Evolutionary conservation across 1,139 yeast species (phyloP).

Genomic region (Pichia sp.): DNA sequence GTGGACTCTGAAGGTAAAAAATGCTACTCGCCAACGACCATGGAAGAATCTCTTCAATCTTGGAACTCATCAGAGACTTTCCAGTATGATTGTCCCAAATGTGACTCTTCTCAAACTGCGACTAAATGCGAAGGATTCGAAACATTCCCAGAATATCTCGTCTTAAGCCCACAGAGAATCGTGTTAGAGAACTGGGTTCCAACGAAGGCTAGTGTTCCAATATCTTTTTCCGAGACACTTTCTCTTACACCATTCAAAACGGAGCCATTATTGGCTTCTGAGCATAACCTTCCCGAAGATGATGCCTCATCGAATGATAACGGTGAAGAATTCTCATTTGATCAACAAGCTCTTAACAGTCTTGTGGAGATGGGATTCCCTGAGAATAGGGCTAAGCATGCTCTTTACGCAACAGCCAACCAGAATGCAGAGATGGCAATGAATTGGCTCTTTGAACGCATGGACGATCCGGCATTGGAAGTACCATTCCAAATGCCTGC

Average conservation of each 20-base stretch:
- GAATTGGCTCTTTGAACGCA: constrained; percentile 86
- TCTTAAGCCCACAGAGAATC: constrained; percentile 73
- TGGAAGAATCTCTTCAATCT: constrained; percentile 44
- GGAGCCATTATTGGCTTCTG: constrained; percentile 33
- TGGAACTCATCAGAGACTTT: constrained; percentile 48
- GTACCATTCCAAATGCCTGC: constrained; percentile 40
- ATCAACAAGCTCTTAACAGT: constrained; percentile 45
- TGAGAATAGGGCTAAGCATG: constrained; percentile 55
- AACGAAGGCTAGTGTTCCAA: constrained; percentile 67
- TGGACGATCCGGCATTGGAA: constrained; percentile 80
- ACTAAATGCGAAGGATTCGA: constrained; percentile 45
- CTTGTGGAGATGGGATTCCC: constrained; percentile 87
- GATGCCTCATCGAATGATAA: constrained; percentile 23
- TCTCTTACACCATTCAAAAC: constrained; percentile 30
- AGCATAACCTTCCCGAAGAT: constrained; percentile 34
- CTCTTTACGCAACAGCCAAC: constrained; percentile 69
- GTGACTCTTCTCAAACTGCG: constrained; percentile 35
- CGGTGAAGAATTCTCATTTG: constrained; percentile 35
- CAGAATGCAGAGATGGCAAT: constrained; percentile 66
- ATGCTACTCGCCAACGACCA: constrained; percentile 41
- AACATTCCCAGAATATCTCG: constrained; percentile 63
- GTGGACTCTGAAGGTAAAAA: constrained; percentile 39
- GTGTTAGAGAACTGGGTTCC: constrained; percentile 90
- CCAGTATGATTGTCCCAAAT: constrained; percentile 63
- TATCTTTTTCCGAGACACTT: constrained; percentile 40